Base-by-base conservation (phyloP, 192 early-diverging fungal genomes). In the Coemansia sp. region DNA sequence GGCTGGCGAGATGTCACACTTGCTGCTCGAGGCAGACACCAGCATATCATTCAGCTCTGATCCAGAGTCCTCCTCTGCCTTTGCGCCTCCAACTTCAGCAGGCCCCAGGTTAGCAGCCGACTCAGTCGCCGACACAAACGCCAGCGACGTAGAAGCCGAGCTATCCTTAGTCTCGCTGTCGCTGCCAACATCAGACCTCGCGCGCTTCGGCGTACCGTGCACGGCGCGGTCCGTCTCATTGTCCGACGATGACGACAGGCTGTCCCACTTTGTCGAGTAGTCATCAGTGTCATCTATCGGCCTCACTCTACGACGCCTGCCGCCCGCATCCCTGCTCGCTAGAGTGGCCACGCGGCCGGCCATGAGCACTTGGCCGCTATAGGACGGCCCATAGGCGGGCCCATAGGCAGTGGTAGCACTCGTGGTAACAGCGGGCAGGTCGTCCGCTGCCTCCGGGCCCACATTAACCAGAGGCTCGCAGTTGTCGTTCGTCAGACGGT, bases 201-300 rank as follows among this genome's bases (percentile, higher is more conserved):
- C 69, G 29, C 80, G 80, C 67, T 83, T 83, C 12, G 80, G 70
- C 6, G 75, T 74, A 0, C 62, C 72, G 7, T 53, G 75, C 58
- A 58, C 43, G 1, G n/a, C 65, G 27, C n/a, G 34, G 13, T 60
- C 62, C 0, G 49, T 57, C 16, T 58, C 72, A 12, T 64, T 68
- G 22, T 74, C 72, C 20, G 72, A 68, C 12, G 57, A 60, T 1
- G 57, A n/a, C 33, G 57, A 33, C 6, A 44, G 38, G 57, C 68
- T 70, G 53, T 68, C 68, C 64, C 67, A 66, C 20, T 66, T 66
- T 27, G 53, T 18, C 40, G 60, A 67, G 47, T 49, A 31, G n/a
- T 52, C 41, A 5, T 63, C 69, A 34, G 27, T 36, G 22, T 61
- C 63, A 5, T 33, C 27, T 15, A 33, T 2, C 16, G 55, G 49